Conservation (phyloP, 2,329 filamentous ascomycete species). For the Sclerotiophoma versabilis region DNA sequence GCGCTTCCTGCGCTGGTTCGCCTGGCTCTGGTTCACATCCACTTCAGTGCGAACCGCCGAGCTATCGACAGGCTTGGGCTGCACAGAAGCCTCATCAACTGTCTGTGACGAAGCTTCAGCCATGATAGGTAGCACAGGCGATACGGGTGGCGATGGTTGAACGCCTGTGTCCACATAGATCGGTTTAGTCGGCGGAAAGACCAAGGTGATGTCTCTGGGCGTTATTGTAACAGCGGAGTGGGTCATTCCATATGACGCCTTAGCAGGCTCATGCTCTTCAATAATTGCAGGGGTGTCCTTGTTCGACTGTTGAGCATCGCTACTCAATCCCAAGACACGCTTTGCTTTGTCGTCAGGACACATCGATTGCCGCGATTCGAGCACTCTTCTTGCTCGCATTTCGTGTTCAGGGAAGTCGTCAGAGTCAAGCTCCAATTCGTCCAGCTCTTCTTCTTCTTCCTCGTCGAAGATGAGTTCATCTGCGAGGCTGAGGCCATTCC, state of each 20-base stretch:
- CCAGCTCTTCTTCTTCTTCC: constrained; percentile 67
- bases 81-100: constrained; percentile 27
- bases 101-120: constrained; percentile 33
- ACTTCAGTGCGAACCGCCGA: constrained; percentile 54
- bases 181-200: constrained; percentile 46
- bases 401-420: constrained; percentile 62
- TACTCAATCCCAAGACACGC: constrained; percentile 53
- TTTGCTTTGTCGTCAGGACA: constrained; percentile 56
- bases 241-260: constrained; percentile 29
- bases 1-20: constrained; percentile 76
- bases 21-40: constrained; percentile 74
- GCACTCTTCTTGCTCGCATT: constrained; percentile 47
- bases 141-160: constrained; percentile 84
- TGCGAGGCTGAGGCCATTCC: constrained; percentile 78
- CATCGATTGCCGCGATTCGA: constrained; percentile 52
- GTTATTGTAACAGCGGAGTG: constrained; percentile 33
- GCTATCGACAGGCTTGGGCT: constrained; percentile 33
- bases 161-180: constrained; percentile 77
- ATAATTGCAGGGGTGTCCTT: constrained; percentile 29
- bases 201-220: constrained; percentile 37
- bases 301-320: constrained; percentile 32
- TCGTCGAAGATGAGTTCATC: constrained; percentile 90
- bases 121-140: constrained; percentile 61
- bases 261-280: constrained; percentile 37
- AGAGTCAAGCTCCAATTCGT: constrained; percentile 68